phyloP scores from a whole-genome alignment of 2,329 filamentous ascomycete species.

The Chaetomium sp. region DNA sequence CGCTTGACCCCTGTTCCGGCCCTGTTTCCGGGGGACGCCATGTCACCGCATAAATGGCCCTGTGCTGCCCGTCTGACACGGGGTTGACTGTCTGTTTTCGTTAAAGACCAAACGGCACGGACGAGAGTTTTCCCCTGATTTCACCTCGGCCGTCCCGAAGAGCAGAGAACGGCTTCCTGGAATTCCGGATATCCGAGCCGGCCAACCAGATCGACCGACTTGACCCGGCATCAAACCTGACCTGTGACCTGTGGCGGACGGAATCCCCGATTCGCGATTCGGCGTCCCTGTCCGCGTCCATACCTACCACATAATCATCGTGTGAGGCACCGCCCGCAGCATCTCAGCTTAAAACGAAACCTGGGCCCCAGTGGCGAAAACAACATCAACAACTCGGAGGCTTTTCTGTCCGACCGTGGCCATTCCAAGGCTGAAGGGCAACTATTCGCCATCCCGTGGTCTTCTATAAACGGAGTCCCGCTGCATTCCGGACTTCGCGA shows the following conservation, averaged over 20 bases:
- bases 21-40: slow-evolving; percentile 11
- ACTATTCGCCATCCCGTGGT: not conserved
- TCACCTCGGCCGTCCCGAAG: not conserved
- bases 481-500: not conserved
- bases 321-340: not conserved
- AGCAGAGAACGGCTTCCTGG: not conserved
- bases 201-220: not conserved
- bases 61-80: slow-evolving; percentile 10
- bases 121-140: not conserved
- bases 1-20: slow-evolving; percentile 17
- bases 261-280: not conserved
- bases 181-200: not conserved
- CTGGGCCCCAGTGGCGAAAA: too few relatives aligned
- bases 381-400: not conserved
- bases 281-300: not conserved
- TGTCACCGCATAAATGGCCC: slow-evolving; percentile 17
- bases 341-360: not conserved
- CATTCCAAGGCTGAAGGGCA: not conserved
- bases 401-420: not conserved
- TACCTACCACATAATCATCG: not conserved
- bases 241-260: not conserved
- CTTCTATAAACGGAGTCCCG: not conserved
- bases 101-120: not conserved
- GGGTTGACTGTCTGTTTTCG: not conserved
- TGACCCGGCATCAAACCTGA: not conserved